Evolutionary conservation across 176 grass and related monocot species (phyloP).

Genomic region (Oryza coarctata): DNA sequence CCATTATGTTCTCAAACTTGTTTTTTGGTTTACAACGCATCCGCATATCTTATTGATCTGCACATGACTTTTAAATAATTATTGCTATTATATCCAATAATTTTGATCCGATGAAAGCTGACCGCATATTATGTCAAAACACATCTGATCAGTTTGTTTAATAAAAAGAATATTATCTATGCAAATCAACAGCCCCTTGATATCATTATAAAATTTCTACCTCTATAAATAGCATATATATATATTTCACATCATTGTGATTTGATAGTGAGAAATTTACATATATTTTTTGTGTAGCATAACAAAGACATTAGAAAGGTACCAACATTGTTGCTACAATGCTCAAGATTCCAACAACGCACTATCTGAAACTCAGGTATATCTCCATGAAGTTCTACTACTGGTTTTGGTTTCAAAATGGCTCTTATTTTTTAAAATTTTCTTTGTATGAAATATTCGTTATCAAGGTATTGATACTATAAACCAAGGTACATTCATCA

Average conservation of each 20-base stretch:
- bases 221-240: not conserved
- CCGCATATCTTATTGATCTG: not conserved
- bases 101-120: not conserved
- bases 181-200: not conserved
- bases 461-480: not conserved
- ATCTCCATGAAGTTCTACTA: not conserved
- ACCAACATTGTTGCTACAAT: conserved; percentile 83
- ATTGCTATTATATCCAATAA: not conserved
- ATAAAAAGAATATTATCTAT: not conserved
- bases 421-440: not conserved
- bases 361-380: conserved; percentile 79
- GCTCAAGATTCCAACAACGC: conserved; percentile 63
- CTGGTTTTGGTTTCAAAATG: not conserved
- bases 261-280: not conserved
- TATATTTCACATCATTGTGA: not conserved
- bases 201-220: not conserved
- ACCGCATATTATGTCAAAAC: not conserved
- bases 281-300: conserved; percentile 34
- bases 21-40: not conserved
- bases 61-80: not conserved
- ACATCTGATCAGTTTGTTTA: not conserved
- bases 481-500: not conserved
- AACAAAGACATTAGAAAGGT: conserved; percentile 76
- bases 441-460: not conserved
- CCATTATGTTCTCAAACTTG: not conserved